Conservation (phyloP, 352 stramenopile genomes). For the Phytophthora tubulina region DNA sequence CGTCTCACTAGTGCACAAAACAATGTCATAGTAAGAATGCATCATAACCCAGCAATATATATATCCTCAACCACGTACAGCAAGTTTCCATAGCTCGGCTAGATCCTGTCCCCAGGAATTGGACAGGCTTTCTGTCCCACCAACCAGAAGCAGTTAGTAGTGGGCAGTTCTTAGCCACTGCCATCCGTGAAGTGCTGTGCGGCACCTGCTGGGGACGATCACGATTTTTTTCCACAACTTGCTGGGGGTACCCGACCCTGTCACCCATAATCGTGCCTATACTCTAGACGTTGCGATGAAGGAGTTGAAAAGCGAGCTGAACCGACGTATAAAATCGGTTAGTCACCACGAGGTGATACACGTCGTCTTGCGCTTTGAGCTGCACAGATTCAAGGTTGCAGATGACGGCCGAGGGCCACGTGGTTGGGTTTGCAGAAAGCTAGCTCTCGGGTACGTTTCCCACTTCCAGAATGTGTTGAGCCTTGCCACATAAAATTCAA, state of each 20-base stretch:
- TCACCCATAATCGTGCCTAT: slow-evolving; percentile 2
- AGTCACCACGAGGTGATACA: slow-evolving; percentile 3
- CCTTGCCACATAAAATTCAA: slow-evolving; percentile 18
- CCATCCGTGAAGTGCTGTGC: background rate
- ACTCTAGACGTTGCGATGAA: slow-evolving; percentile 14
- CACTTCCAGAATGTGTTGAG: background rate
- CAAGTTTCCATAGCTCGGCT: slow-evolving; percentile 10
- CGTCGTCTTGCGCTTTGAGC: background rate
- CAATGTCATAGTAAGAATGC: background rate
- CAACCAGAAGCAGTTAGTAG: background rate
- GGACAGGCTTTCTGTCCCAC: slow-evolving; percentile 16
- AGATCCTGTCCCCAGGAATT: background rate
- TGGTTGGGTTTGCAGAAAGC: background rate
- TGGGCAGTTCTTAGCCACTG: slow-evolving; percentile 9
- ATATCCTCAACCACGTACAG: no score
- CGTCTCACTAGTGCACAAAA: background rate
- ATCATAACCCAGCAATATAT: background rate
- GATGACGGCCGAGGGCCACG: background rate
- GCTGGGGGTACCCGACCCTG: background rate
- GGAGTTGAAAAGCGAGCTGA: slow-evolving; percentile 12
- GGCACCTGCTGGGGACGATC: background rate
- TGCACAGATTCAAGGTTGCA: slow-evolving; percentile 3
- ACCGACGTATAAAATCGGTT: slow-evolving; percentile 16
- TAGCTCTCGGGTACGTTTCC: background rate
- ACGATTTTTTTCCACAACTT: slow-evolving; percentile 12